Evolutionary conservation across 352 stramenopile genomes (phyloP), one percentile per base, ranked within the genome.

Genomic region (Phytophthora pluvialis): DNA sequence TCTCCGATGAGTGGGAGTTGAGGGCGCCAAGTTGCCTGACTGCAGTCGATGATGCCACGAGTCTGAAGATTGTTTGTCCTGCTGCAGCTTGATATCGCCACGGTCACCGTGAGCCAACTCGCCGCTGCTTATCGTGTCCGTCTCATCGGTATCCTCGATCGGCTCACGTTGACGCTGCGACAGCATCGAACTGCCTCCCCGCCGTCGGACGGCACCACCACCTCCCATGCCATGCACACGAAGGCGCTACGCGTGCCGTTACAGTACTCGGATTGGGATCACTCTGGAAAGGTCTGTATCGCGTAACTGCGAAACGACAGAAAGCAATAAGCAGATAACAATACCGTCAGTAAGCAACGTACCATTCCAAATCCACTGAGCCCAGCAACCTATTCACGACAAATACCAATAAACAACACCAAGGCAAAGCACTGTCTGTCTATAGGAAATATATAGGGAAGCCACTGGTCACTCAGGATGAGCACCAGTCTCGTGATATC

Each of bases 381-480:
- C 10, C 31, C 10, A 35, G 31, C 31, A 35, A 35, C 7, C 31
- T 1, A 21, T 21, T 21, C 21, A 35, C 3, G 31, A 11, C 31
- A 35, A 44, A 44, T 44, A 36, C 25, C 43, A 49, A 49, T 18
- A 46, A 46, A 57, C 33, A 29, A 35, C 21, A 35, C 13, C 15
- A 33, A 29, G 2, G 12, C n/a, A 31, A 64, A 51, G 47, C 40
- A 49, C 38, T 38, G 32, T 60, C 52, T 39, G 47, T 58, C 44
- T 68, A 64, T 56, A 62, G 51, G 52, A 52, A 44, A 70, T 70
- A 70, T 56, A 60, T 63, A 58, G 16, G 13, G 38, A 43, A 44
- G 42, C 38, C 12, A 44, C 52, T 57, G 52, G 42, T 57, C 49
- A 59, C 46, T 11, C 33, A n/a, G n/a, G 15, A 36, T 45, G 36